phyloP scores from a whole-genome alignment of 176 grass and related monocot species.

The Thinopyrum elongatum region DNA sequence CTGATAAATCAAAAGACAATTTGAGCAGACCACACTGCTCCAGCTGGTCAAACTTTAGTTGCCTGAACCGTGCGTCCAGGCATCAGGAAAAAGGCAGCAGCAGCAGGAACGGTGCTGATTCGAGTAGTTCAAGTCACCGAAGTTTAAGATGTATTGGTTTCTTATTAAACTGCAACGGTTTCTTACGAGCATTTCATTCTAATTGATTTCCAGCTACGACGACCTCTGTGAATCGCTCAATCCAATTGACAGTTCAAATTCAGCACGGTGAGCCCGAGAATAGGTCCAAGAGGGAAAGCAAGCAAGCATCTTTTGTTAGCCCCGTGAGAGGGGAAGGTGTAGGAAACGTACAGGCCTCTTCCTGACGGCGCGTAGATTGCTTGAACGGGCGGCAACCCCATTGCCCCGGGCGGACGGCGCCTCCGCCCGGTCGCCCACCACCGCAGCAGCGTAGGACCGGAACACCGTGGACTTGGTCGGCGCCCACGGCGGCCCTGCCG shows the following conservation, averaged over 20 bases:
- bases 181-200: not conserved
- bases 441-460: slow-evolving; percentile 26
- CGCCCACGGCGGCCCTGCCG: slow-evolving; percentile 36
- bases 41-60: slow-evolving; percentile 28
- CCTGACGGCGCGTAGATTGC: slow-evolving; percentile 45
- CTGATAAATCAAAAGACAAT: slow-evolving; percentile 3
- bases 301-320: slow-evolving; percentile 41
- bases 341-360: slow-evolving; percentile 76
- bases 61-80: slow-evolving; percentile 24
- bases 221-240: not conserved
- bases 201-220: slow-evolving; percentile 3
- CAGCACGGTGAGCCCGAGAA: not conserved
- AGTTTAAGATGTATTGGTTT: not conserved
- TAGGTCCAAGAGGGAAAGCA: slow-evolving; percentile 19
- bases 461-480: slow-evolving; percentile 48
- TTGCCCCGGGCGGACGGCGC: slow-evolving; percentile 15
- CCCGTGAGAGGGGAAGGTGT: slow-evolving; percentile 36
- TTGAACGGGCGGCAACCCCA: slow-evolving; percentile 37
- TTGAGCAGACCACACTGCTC: slow-evolving; percentile 9
- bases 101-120: not conserved
- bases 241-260: slow-evolving; percentile 26
- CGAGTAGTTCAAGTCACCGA: not conserved
- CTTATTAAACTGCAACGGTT: slow-evolving; percentile 28
- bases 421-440: not conserved
- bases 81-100: slow-evolving; percentile 18